Evolutionary conservation across 805 yeast species (phyloP), one percentile per base, ranked within the genome.

Genomic region (Wickerhamomyces strasburgensis): DNA sequence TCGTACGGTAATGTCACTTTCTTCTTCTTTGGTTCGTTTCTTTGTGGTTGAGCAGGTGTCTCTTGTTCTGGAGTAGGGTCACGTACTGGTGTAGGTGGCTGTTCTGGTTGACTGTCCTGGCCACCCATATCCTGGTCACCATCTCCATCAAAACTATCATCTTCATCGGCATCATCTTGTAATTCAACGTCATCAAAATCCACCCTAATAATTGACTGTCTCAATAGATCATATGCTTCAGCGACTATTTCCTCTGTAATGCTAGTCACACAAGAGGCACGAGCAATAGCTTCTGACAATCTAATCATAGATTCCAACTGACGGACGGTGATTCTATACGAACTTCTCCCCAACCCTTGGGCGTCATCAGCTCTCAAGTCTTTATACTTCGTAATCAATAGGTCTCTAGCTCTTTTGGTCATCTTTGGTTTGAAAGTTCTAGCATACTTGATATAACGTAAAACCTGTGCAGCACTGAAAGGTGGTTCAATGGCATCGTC

Each of bases 281-380:
- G 73, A 1, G 98, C 98, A 61, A 93, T 89, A 2, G 96, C 98
- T 59, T 93, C 98, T 3, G 93, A 80, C 41, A 93, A 70, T 56
- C 98, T 75, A 48, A 93, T 82, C 88, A 89, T 76, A 36, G 93
- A 82, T 64, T 90, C 98, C 53, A 93, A 72, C 58, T 93, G 98
- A 69, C 98, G 84, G 25, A 93, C 98, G 0, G 98, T 93, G 51
- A 93, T 93, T 59, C 98, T 71, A 60, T 90, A 90, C 42, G 95
- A 83, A 35, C 87, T 78, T 56, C 90, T 72, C 15, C 85, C 84
- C 35, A 82, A 67, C 1, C 95, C 96, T 58, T 84, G 94, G 2
- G 96, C 85, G 60, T 90, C 98, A 55, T 86, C 93, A 26, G 75
- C 75, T 61, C 98, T 74, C 44, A 90, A 70, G 52, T 84, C 94